Percentiles rank a stretch among this genome's conserved stretches.
Conservation (phyloP, 2,329 filamentous ascomycete species). For the Trichoderma afroharzianum region DNA sequence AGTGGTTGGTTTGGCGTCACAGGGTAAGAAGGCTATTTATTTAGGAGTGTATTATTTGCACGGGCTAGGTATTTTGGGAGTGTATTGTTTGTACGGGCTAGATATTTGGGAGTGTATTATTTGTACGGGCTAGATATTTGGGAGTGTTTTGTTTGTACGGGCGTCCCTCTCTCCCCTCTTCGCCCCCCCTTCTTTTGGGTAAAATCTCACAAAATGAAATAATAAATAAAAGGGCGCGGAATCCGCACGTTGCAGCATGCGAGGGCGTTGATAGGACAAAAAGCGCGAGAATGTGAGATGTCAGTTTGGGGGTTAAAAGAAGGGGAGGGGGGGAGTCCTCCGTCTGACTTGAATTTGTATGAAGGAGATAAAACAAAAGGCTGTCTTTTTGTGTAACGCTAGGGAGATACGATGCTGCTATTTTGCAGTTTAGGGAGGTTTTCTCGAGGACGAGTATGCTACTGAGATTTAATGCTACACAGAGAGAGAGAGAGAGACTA, state of each 20-base stretch:
- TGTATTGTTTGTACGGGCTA: background rate
- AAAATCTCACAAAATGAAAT: background rate
- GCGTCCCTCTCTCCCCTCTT: no score
- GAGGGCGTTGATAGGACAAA: background rate
- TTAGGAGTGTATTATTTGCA: background rate
- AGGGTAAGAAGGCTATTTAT: background rate
- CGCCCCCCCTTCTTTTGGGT: background rate
- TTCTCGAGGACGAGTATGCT: background rate
- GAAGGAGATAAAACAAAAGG: background rate
- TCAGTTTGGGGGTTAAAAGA: background rate
- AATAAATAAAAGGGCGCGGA: background rate
- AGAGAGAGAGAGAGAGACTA: no score
- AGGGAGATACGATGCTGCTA: background rate
- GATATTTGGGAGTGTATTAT: background rate
- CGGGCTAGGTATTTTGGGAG: background rate
- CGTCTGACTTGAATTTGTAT: background rate
- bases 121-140: background rate
- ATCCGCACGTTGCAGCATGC: background rate
- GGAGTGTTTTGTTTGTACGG: background rate
- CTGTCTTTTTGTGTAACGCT: background rate
- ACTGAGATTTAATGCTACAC: background rate
- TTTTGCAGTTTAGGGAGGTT: background rate
- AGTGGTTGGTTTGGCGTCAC: background rate
- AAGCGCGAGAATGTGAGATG: background rate
- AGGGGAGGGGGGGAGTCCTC: background rate